These are phyloP conservation scores for Hanseniaspora mollemarum DNA, from an alignment of 805 yeast genomes.

Conservation along the genomic window DNA sequence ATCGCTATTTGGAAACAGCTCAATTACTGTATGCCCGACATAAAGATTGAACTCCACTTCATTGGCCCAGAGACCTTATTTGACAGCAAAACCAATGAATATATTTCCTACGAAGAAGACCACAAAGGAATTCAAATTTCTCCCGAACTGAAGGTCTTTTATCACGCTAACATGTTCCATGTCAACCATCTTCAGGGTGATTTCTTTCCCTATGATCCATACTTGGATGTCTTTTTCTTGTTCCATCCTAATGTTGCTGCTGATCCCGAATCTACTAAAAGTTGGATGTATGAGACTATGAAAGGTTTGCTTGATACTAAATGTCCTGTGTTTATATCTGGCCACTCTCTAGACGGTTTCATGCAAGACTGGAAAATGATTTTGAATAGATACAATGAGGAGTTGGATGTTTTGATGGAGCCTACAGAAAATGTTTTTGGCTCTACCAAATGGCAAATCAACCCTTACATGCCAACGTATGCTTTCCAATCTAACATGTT, in stretches of 20 bases:
- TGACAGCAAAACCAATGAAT: slow-evolving; percentile 57
- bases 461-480: slow-evolving; percentile 84
- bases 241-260: slow-evolving; percentile 94
- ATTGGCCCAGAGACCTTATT: slow-evolving; percentile 86
- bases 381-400: slow-evolving; percentile 51
- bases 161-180: slow-evolving; percentile 86
- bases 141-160: slow-evolving; percentile 57
- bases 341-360: slow-evolving; percentile 68
- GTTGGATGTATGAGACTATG: slow-evolving; percentile 83
- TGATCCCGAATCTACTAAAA: slow-evolving; percentile 53
- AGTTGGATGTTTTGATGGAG: slow-evolving; percentile 70
- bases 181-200: slow-evolving; percentile 84
- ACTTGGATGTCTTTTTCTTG: slow-evolving; percentile 78
- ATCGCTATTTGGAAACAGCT: slow-evolving; percentile 93
- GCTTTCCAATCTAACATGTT: slow-evolving; percentile 85
- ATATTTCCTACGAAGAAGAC: slow-evolving; percentile 50
- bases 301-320: slow-evolving; percentile 85
- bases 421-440: slow-evolving; percentile 63
- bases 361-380: slow-evolving; percentile 64
- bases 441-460: slow-evolving; percentile 88
- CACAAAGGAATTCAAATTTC: slow-evolving; percentile 55
- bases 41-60: slow-evolving; percentile 75
- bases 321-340: slow-evolving; percentile 84
- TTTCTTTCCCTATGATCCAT: slow-evolving; percentile 96
- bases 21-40: slow-evolving; percentile 70